These are phyloP conservation scores for Talaromyces sp. DNA, from an alignment of 2,329 filamentous ascomycete genomes.

Conservation along the genomic window DNA sequence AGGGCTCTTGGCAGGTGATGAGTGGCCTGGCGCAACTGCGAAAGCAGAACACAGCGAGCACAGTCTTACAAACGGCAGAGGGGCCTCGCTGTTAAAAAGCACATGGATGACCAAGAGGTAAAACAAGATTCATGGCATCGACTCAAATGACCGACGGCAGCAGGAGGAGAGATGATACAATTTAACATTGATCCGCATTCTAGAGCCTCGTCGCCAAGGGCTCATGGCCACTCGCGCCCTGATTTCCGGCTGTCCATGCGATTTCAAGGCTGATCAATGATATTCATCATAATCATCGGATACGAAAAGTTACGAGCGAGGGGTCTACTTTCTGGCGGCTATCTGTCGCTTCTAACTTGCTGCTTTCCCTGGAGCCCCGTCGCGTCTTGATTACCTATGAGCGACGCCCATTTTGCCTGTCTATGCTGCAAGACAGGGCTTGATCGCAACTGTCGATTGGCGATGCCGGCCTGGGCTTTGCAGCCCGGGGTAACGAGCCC, in stretches of 20 bases:
- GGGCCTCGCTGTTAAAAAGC: not conserved
- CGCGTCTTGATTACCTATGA: not conserved
- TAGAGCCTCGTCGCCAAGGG: not conserved
- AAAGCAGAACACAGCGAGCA: not conserved
- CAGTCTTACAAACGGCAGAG: not conserved
- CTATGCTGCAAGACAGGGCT: not conserved
- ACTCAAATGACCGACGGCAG: not conserved
- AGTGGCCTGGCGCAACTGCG: not conserved
- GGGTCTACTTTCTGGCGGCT: not conserved
- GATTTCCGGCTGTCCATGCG: not conserved
- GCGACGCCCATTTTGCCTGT: too few species aligned
- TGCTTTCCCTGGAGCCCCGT: not conserved
- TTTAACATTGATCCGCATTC: not conserved
- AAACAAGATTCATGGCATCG: not conserved
- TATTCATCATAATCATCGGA: not conserved
- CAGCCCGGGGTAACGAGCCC: not conserved
- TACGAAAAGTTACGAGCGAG: not conserved
- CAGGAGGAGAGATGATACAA: not conserved
- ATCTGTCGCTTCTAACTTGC: not conserved
- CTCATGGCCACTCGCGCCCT: not conserved
- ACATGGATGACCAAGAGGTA: not conserved
- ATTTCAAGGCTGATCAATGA: not conserved
- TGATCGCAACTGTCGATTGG: not conserved
- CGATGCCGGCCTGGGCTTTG: not conserved
- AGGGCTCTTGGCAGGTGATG: not conserved